These are phyloP conservation scores for Lachnellula occidentalis DNA, from an alignment of 2,329 filamentous ascomycete species.

Conservation along the genomic window DNA sequence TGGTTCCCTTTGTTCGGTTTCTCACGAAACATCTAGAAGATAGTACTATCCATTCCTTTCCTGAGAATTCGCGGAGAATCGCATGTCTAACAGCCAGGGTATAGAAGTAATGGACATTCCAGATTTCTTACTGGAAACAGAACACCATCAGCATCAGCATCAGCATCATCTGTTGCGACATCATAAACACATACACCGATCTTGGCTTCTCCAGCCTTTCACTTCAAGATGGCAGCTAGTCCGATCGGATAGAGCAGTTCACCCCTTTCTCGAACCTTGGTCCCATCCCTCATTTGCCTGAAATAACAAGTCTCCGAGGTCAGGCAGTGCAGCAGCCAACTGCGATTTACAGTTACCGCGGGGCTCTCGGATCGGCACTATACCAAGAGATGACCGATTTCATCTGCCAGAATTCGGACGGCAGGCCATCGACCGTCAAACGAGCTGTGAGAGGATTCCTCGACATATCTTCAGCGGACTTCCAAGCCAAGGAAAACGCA, in stretches of 20 bases:
- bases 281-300: neutral
- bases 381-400: neutral
- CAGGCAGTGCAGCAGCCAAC: no score
- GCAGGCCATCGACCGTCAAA: neutral
- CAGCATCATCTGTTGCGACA: no score
- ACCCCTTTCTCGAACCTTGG: neutral
- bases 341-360: neutral
- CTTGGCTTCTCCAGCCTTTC: no score
- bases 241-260: neutral
- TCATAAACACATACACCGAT: no score
- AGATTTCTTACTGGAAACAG: no score
- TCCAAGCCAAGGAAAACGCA: neutral
- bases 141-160: no score
- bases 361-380: neutral
- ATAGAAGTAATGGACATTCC: no score
- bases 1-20: neutral
- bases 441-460: neutral
- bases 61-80: no score
- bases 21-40: neutral
- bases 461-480: neutral
- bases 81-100: no score
- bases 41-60: no score
- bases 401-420: neutral
- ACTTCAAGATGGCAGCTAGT: no score
- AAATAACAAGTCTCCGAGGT: neutral